phyloP scores from a whole-genome alignment of 768 basidiomycete genomes.

The Paxillus rubicundulus region DNA sequence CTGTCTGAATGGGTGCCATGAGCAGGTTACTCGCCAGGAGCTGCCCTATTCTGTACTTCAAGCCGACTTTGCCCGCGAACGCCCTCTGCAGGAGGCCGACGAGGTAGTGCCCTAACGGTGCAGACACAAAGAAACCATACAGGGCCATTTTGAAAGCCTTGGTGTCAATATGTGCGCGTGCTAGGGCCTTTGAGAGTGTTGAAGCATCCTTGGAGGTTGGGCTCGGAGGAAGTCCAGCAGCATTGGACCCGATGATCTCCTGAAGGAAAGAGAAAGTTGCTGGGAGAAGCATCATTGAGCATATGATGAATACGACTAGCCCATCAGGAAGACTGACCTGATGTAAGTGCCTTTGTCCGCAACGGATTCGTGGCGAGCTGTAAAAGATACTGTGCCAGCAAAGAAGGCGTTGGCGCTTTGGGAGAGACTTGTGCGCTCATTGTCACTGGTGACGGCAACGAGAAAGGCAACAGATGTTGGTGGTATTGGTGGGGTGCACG shows the following conservation, averaged over 20 bases:
- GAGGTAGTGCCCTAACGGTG: conserved; percentile 75
- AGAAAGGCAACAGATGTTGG: conserved; percentile 19
- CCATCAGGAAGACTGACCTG: conserved; percentile 45
- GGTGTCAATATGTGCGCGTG: conserved; percentile 55
- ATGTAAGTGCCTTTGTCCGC: conserved; percentile 77
- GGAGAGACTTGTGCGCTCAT: conserved; percentile 39
- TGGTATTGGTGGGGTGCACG: conserved; percentile 5
- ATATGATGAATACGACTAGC: background rate
- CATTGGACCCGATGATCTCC: conserved; percentile 75
- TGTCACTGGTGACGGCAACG: conserved; percentile 15
- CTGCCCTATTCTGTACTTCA: conserved; percentile 63
- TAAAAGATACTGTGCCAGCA: conserved; percentile 68
- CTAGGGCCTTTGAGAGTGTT: conserved; percentile 48
- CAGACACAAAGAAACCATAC: conserved; percentile 82
- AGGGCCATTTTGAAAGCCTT: conserved; percentile 82
- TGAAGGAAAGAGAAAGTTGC: conserved; percentile 65
- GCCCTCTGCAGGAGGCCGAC: conserved; percentile 69
- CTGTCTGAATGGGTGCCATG: conserved; percentile 70
- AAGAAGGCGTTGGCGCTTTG: conserved; percentile 35
- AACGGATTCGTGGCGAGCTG: conserved; percentile 69
- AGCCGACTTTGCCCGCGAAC: conserved; percentile 71
- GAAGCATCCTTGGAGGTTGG: conserved; percentile 54
- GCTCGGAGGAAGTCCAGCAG: conserved; percentile 58
- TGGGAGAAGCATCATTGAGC: conserved; percentile 14
- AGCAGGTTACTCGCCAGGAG: conserved; percentile 75